Evolutionary conservation across 202 grass and related monocot species (phyloP).

Genomic region (Musa balbisiana): DNA sequence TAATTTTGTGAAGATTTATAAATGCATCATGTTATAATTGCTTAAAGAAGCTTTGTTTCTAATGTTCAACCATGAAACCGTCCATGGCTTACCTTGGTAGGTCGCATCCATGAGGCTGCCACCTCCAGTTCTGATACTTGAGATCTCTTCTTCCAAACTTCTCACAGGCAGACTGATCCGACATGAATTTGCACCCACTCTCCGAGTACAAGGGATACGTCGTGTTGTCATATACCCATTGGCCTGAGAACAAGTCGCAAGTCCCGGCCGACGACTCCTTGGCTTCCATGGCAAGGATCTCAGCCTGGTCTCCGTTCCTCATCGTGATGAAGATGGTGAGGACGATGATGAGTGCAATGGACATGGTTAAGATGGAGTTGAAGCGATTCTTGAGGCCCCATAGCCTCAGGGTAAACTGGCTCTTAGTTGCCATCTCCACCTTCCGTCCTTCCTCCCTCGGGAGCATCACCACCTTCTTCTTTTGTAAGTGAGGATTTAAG

Average conservation of each 20-base stretch:
- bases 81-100: constrained; percentile 43
- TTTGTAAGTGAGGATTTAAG: background rate
- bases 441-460: background rate
- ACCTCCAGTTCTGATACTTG: constrained; percentile 60
- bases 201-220: constrained; percentile 54
- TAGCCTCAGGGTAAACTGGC: background rate
- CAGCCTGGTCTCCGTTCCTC: constrained; percentile 14
- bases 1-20: no score
- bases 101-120: constrained; percentile 67
- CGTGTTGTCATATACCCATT: constrained; percentile 54
- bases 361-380: constrained; percentile 35
- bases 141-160: constrained; percentile 64
- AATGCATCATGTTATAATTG: no score
- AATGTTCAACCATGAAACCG: no score
- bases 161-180: constrained; percentile 56
- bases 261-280: background rate
- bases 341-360: constrained; percentile 38
- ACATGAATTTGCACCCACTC: constrained; percentile 74
- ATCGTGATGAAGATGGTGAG: constrained; percentile 15
- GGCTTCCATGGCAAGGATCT: background rate
- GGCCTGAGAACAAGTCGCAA: constrained; percentile 57
- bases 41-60: no score
- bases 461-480: no score
- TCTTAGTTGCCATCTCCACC: background rate
- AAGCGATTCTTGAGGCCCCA: constrained; percentile 33